These are phyloP conservation scores for Dicorynia guianensis DNA, from an alignment of 306 rosid species.

Conservation along the genomic window DNA sequence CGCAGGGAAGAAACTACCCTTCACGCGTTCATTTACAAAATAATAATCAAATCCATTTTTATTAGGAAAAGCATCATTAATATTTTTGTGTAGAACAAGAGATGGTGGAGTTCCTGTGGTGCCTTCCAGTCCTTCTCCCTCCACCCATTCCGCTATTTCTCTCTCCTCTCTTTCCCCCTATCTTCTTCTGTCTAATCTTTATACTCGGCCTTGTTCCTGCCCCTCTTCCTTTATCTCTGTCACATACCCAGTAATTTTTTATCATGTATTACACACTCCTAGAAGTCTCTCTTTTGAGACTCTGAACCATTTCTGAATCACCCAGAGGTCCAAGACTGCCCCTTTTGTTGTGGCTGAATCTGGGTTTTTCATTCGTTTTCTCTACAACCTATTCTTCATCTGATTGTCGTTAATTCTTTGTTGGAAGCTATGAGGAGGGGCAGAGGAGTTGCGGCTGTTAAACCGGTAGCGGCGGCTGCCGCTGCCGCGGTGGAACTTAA, in stretches of 20 bases:
- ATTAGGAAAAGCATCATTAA: background rate
- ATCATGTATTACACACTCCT: background rate
- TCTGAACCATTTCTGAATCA: slow-evolving; percentile 3
- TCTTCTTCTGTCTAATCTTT: background rate
- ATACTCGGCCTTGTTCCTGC: background rate
- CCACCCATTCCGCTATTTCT: slow-evolving; percentile 39
- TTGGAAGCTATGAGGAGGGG: slow-evolving; percentile 39
- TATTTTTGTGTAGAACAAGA: slow-evolving; percentile 43
- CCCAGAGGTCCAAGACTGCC: background rate
- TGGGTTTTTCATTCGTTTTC: too few relatives aligned
- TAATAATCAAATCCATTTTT: background rate
- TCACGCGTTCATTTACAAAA: slow-evolving; percentile 7
- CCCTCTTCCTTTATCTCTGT: slow-evolving; percentile 21
- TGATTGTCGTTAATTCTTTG: background rate
- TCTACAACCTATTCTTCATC: background rate
- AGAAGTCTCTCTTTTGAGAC: slow-evolving; percentile 1
- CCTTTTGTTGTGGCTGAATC: background rate
- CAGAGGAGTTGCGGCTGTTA: slow-evolving; percentile 25
- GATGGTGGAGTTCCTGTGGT: slow-evolving; percentile 36
- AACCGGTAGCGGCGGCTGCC: background rate
- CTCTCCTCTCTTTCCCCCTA: slow-evolving; percentile 6
- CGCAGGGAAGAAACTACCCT: slow-evolving; percentile 28
- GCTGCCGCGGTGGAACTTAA: slow-evolving; percentile 8
- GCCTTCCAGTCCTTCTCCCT: slow-evolving; percentile 39
- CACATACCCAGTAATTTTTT: slow-evolving; percentile 7